These are phyloP conservation scores for Rhizophlyctis rosea DNA, from an alignment of 192 early-diverging fungal genomes.

Conservation along the genomic window DNA sequence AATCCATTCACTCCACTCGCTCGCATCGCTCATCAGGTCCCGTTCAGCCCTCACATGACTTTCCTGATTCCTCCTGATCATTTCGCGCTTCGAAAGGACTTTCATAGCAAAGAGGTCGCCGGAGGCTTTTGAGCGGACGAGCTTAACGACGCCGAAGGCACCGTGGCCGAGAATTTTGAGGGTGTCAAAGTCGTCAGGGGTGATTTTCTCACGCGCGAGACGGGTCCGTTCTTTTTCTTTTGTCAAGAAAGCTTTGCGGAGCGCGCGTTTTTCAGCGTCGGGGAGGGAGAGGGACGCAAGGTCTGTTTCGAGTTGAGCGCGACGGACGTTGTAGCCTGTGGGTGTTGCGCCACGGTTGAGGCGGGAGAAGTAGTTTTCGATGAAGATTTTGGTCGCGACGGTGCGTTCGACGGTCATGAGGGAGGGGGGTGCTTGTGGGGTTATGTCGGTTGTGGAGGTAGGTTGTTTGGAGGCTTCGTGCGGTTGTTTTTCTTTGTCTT, in stretches of 20 bases:
- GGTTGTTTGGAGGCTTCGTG: constrained; percentile 4
- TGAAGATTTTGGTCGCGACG: constrained; percentile 57
- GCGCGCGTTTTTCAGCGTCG: constrained; percentile 46
- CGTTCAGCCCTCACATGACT: constrained; percentile 47
- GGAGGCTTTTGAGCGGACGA: constrained; percentile 41
- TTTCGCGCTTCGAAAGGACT: constrained; percentile 39
- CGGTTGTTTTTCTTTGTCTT: background rate
- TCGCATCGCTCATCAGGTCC: constrained; percentile 36
- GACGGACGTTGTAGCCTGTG: constrained; percentile 43
- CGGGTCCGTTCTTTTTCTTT: constrained; percentile 56
- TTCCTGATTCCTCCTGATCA: constrained; percentile 41
- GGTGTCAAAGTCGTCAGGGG: constrained; percentile 49
- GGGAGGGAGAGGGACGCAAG: constrained; percentile 43
- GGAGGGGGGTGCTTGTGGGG: constrained; percentile 17
- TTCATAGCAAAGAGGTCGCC: constrained; percentile 55
- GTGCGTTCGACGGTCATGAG: constrained; percentile 57
- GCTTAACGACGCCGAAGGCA: constrained; percentile 58
- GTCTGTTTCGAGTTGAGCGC: constrained; percentile 51
- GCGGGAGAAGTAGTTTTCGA: constrained; percentile 59
- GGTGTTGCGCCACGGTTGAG: constrained; percentile 44
- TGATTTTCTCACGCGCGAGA: constrained; percentile 32
- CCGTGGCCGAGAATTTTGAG: constrained; percentile 55
- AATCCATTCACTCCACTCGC: constrained; percentile 46
- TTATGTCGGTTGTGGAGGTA: background rate
- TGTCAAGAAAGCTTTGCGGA: constrained; percentile 48